phyloP scores from a whole-genome alignment of 306 rosid genomes.

The Corylus avellana region DNA sequence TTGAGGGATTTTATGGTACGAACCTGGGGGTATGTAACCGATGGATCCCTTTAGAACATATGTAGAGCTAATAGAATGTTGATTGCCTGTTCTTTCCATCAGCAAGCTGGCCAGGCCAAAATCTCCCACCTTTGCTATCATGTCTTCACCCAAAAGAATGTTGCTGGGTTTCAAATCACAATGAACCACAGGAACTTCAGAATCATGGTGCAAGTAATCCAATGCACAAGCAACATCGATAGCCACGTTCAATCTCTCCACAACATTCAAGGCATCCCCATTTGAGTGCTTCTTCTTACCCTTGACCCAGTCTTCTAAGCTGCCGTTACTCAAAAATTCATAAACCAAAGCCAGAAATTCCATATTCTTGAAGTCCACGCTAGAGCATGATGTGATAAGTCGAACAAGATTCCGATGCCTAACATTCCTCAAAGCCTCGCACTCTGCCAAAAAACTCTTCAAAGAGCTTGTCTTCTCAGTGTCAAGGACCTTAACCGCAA shows the following conservation, averaged over 20 bases:
- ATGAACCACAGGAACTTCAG: constrained; percentile 66
- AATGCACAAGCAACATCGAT: constrained; percentile 64
- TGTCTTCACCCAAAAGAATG: constrained; percentile 55
- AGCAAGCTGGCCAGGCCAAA: constrained; percentile 70
- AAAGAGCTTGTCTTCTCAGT: constrained; percentile 37
- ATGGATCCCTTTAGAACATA: constrained; percentile 65
- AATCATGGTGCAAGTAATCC: constrained; percentile 17
- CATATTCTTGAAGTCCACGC: constrained; percentile 22
- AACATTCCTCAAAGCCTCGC: constrained; percentile 58
- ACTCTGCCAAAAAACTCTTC: constrained; percentile 77
- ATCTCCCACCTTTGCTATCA: constrained; percentile 78
- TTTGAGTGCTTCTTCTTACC: constrained; percentile 46
- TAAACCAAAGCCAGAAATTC: constrained; percentile 73
- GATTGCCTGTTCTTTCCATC: constrained; percentile 36
- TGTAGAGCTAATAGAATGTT: constrained; percentile 47
- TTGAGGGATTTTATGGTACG: not conserved
- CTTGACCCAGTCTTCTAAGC: constrained; percentile 74
- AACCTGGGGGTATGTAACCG: constrained; percentile 90
- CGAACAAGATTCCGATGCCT: constrained; percentile 72
- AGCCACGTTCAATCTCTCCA: constrained; percentile 62
- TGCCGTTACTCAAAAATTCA: constrained; percentile 58
- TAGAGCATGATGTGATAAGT: constrained; percentile 62
- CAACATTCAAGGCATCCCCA: constrained; percentile 45
- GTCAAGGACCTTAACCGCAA: constrained; percentile 72
- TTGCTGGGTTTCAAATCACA: constrained; percentile 85